These are phyloP conservation scores for Amanita rubescens DNA, from an alignment of 768 basidiomycete genomes.

Conservation along the genomic window DNA sequence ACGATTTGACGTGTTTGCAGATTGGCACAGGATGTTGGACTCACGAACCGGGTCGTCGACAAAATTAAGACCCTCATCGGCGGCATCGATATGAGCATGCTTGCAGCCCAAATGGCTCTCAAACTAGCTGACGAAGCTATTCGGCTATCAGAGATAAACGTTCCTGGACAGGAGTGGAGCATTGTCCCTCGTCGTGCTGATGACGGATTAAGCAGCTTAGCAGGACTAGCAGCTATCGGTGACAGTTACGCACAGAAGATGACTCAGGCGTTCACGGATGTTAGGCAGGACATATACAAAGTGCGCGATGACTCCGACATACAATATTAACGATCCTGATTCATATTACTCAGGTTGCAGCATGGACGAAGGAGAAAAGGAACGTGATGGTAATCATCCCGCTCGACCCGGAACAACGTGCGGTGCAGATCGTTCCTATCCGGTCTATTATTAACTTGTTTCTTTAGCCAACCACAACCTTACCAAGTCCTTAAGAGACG, in stretches of 20 bases:
- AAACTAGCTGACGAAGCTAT: constrained; percentile 20
- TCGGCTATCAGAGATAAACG: constrained; percentile 17
- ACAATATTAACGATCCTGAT: neutral
- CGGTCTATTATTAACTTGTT: neutral
- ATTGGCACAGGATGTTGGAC: constrained; percentile 3
- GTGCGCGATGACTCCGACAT: constrained; percentile 13
- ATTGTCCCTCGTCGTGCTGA: constrained; percentile 8
- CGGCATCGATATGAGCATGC: constrained; percentile 24
- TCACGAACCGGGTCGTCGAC: constrained; percentile 21
- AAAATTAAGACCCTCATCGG: constrained; percentile 20
- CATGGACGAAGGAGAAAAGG: constrained; percentile 27
- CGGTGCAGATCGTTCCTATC: constrained; percentile 8
- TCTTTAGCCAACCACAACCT: constrained; percentile 21
- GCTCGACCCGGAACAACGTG: constrained; percentile 28
- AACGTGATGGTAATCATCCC: constrained; percentile 25
- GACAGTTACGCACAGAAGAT: constrained; percentile 20
- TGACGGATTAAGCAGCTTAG: constrained; percentile 14
- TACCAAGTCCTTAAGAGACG: constrained; percentile 27
- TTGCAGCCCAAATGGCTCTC: constrained; percentile 21
- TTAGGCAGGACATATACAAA: constrained; percentile 31
- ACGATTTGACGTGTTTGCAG: neutral
- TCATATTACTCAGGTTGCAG: constrained; percentile 25
- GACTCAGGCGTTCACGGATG: constrained; percentile 21
- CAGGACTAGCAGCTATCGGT: constrained; percentile 21
- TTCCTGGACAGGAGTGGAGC: constrained; percentile 10